A percentile compares a stretch with the other conserved stretches of the same genome.
Conservation (phyloP, 805 yeast genomes). For the Metschnikowia dekortorum region DNA sequence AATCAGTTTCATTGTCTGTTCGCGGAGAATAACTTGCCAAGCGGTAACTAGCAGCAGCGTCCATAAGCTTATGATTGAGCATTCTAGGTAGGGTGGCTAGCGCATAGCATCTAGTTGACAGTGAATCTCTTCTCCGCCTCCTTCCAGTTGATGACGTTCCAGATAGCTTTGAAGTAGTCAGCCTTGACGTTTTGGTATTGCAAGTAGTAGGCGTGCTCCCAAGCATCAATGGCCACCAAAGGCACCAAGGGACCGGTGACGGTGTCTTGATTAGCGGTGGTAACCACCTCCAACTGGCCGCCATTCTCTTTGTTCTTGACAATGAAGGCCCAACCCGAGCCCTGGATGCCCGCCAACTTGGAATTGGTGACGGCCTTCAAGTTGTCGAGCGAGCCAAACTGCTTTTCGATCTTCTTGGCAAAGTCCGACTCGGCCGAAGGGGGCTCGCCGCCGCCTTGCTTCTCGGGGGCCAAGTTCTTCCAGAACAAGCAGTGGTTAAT, state of each 20-base stretch:
- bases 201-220: constrained; percentile 53
- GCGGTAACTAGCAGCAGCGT: no score
- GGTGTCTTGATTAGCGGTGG: constrained; percentile 47
- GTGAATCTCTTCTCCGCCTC: constrained; percentile 45
- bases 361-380: constrained; percentile 39
- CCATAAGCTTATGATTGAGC: no score
- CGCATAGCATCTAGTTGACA: constrained; percentile 10
- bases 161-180: constrained; percentile 47
- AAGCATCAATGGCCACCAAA: constrained; percentile 48
- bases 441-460: constrained; percentile 36
- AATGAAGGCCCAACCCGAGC: constrained; percentile 52
- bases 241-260: constrained; percentile 41
- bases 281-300: constrained; percentile 38
- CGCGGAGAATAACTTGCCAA: no score
- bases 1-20: no score
- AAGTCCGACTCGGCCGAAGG: constrained; percentile 27
- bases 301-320: constrained; percentile 45
- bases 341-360: constrained; percentile 47
- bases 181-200: constrained; percentile 50
- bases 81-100: not conserved
- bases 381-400: constrained; percentile 43
- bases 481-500: constrained; percentile 48
- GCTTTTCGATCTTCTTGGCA: constrained; percentile 34
- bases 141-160: constrained; percentile 49
- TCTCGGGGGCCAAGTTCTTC: constrained; percentile 45